Evolutionary conservation across 2,329 filamentous ascomycete species (phyloP), one percentile per base, ranked within the genome.

Genomic region (Nigrograna mackinnonii): DNA sequence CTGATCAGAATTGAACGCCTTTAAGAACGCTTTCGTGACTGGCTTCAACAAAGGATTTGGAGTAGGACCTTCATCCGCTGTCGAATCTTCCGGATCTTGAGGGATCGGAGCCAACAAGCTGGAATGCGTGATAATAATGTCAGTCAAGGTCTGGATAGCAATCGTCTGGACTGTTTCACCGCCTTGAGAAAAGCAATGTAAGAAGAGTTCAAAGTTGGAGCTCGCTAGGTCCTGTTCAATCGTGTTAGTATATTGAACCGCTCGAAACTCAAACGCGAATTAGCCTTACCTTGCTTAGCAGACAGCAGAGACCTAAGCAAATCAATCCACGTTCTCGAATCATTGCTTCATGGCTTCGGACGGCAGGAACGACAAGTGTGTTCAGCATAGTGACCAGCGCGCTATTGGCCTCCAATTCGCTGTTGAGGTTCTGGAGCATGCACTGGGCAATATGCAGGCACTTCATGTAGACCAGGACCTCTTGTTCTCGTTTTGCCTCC

Each of bases 381-480:
- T 99, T 97, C 37, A 99, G 78, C 87, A 97, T 96, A n/a, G 89
- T 89, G 4, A 95, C 89, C n/a, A 97, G 74, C 61, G 95, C 87
- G 43, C 87, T 85, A 64, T 96, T 96, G 54, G 91, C 82, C 69
- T 96, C 91, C 26, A 97, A 76, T 59, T 88, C 88, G 47, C 90
- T 89, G 39, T 88, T 80, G 7, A 99, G 89, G 61, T 97, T 96
- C 63, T 95, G 85, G 38, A 99, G 79, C 88, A 97, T 96, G 76
- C 91, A 97, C 68, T 96, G 90, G 19, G 95, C 91, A 54, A 99
- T 96, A 64, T 96, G 89, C 48, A 99, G 79, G 68, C 94, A 97
- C 72, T 97, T 97, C 83, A 96, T 91, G 75, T 97, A 97, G 67
- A 97, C 87, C 75, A 96, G 85, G 62, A 96, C 94, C 70, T 96